phyloP scores from a whole-genome alignment of 2,329 filamentous ascomycete genomes.

The Coniochaeta ligniaria region DNA sequence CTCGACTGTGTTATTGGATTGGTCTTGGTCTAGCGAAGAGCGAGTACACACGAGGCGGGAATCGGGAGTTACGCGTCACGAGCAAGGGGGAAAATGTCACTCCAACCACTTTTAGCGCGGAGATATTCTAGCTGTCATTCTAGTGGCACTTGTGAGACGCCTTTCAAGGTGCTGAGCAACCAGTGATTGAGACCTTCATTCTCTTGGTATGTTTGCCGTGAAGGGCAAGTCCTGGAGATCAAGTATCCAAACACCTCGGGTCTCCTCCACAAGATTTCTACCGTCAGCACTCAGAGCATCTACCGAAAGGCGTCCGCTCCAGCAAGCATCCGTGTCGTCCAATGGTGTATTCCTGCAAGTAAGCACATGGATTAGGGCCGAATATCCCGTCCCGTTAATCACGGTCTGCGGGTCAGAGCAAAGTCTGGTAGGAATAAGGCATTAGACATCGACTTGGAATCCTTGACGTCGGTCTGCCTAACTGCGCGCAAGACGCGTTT shows the following conservation, averaged over 20 bases:
- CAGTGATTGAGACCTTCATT: background rate
- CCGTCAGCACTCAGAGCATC: background rate
- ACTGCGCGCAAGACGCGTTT: background rate
- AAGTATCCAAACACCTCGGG: background rate
- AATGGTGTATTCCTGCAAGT: background rate
- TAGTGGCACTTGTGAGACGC: background rate
- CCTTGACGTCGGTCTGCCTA: background rate
- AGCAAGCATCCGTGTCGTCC: background rate
- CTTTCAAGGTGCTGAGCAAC: background rate
- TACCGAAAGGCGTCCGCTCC: background rate
- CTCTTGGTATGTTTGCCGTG: no score
- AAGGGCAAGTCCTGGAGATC: background rate
- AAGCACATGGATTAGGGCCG: background rate
- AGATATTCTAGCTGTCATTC: background rate
- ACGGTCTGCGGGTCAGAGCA: background rate
- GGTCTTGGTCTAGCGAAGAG: background rate
- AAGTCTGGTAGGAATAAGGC: no score
- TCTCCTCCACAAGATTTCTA: background rate
- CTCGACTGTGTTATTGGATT: background rate
- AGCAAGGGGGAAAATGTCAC: background rate
- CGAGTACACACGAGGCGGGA: background rate
- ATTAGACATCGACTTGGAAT: no score
- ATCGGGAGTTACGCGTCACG: background rate
- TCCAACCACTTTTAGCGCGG: background rate
- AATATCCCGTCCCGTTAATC: background rate